These are phyloP conservation scores for Zelopaecilomyces penicillatus DNA, from an alignment of 2,329 filamentous ascomycete genomes.

Conservation along the genomic window DNA sequence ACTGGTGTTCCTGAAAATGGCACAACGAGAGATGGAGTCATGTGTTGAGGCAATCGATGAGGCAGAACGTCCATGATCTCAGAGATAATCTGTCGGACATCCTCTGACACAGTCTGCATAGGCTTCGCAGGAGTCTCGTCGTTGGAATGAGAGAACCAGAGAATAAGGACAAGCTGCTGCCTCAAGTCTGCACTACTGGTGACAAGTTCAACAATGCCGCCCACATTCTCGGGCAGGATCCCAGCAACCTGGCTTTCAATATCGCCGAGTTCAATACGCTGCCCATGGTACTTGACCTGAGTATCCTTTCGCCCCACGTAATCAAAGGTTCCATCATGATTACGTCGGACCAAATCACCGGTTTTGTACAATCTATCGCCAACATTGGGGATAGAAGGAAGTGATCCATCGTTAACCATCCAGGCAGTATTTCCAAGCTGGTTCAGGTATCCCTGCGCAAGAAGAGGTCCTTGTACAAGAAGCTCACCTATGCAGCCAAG, in stretches of 20 bases:
- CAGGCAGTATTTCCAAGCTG: background rate
- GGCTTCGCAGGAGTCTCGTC: too few relatives aligned
- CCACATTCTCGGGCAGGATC: background rate
- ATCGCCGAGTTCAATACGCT: conserved; percentile 2
- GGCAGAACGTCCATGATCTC: conserved; percentile 2
- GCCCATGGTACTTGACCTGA: conserved; percentile 1
- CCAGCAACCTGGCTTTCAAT: background rate
- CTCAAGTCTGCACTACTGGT: too few relatives aligned
- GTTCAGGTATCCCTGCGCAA: conserved; percentile 9
- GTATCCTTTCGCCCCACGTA: conserved; percentile 32
- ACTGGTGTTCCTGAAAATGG: conserved; percentile 8
- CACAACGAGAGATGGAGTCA: conserved; percentile 13
- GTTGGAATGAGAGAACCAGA: too few relatives aligned
- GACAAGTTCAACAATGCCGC: too few relatives aligned
- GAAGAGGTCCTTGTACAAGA: conserved; percentile 10
- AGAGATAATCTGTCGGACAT: background rate
- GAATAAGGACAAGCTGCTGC: too few relatives aligned
- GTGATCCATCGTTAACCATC: background rate
- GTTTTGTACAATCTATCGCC: conserved; percentile 6
- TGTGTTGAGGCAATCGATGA: conserved; percentile 11
- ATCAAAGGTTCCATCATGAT: background rate
- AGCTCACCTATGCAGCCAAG: conserved; percentile 11
- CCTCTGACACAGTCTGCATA: background rate
- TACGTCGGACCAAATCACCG: background rate
- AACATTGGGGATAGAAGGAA: conserved; percentile 36